phyloP scores from a whole-genome alignment of 495 filamentous ascomycete genomes.

The Penicillium paxilli region DNA sequence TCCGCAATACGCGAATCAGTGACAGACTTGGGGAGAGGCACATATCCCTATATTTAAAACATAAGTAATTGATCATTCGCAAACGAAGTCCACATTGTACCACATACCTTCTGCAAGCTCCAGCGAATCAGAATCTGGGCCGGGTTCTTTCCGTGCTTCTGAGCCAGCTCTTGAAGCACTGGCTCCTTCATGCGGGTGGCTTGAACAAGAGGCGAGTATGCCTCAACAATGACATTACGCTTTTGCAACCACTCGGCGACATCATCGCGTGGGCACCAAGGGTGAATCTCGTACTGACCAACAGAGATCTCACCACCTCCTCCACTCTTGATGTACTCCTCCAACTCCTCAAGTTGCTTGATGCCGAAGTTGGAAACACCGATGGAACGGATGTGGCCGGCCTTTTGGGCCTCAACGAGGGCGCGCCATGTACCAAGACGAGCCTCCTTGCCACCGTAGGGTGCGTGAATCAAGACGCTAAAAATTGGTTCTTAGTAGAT shows the following conservation, averaged over 20 bases:
- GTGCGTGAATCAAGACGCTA: conserved; percentile 55
- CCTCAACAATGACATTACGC: conserved; percentile 70
- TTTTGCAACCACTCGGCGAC: conserved; percentile 74
- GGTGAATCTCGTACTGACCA: conserved; percentile 88
- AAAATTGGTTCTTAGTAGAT: too few species aligned
- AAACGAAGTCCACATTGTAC: background rate
- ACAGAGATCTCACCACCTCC: conserved; percentile 76
- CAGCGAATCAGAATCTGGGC: conserved; percentile 83
- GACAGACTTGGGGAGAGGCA: conserved; percentile 64
- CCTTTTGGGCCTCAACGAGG: conserved; percentile 54
- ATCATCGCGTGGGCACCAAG: conserved; percentile 77
- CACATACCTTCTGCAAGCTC: conserved; percentile 75
- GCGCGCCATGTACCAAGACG: conserved; percentile 55
- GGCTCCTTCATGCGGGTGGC: conserved; percentile 66
- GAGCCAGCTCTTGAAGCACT: conserved; percentile 55
- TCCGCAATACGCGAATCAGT: conserved; percentile 62
- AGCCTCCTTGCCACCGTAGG: conserved; percentile 52
- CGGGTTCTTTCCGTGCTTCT: conserved; percentile 70
- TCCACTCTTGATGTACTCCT: conserved; percentile 71
- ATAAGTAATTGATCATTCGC: conserved; percentile 42
- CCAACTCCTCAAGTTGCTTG: conserved; percentile 61
- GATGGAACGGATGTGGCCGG: conserved; percentile 52
- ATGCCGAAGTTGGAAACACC: conserved; percentile 59
- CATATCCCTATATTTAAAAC: conserved; percentile 57
- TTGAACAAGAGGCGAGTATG: conserved; percentile 77